Conservation (phyloP, 306 rosid species). For the Trifolium subterraneum region DNA sequence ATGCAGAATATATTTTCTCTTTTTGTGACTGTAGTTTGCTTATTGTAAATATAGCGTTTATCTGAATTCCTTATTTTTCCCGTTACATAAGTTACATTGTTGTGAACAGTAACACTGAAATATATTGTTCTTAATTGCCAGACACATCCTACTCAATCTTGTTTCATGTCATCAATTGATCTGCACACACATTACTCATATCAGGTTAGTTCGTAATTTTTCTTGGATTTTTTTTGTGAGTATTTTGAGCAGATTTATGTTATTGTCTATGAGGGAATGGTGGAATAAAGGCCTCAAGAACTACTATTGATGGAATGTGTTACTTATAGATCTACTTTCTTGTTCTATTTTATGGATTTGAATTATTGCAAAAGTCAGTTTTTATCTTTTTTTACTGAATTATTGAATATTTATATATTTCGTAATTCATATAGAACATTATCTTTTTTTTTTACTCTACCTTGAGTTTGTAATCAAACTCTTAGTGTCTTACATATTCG, state of each 20-base stretch:
- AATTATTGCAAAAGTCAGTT: conserved; percentile 8
- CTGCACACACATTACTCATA: conserved; percentile 97
- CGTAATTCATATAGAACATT: neutral
- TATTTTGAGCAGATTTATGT: neutral
- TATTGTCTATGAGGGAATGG: conserved; percentile 10
- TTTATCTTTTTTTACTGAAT: conserved; percentile 10
- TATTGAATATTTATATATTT: neutral
- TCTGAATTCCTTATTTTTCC: conserved; percentile 23
- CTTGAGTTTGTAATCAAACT: conserved; percentile 20
- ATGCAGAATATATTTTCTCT: conserved; percentile 14
- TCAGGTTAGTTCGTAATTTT: conserved; percentile 66
- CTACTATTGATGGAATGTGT: neutral
- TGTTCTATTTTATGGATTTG: conserved; percentile 11
- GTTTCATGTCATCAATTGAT: conserved; percentile 99
- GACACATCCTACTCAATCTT: conserved; percentile 99
- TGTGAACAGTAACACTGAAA: conserved; percentile 26
- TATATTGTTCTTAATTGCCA: conserved; percentile 52
- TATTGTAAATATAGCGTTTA: neutral
- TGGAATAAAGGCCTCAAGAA: conserved; percentile 13
- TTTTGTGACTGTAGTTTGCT: conserved; percentile 5
- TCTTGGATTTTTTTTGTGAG: conserved; percentile 1
- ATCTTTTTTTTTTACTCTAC: neutral
- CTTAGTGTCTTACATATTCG: neutral
- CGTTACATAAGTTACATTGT: conserved; percentile 6
- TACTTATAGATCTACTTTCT: conserved; percentile 14